These are phyloP conservation scores for Globomyces pollinis-pini DNA, from an alignment of 192 early-diverging fungal genomes.

Conservation along the genomic window DNA sequence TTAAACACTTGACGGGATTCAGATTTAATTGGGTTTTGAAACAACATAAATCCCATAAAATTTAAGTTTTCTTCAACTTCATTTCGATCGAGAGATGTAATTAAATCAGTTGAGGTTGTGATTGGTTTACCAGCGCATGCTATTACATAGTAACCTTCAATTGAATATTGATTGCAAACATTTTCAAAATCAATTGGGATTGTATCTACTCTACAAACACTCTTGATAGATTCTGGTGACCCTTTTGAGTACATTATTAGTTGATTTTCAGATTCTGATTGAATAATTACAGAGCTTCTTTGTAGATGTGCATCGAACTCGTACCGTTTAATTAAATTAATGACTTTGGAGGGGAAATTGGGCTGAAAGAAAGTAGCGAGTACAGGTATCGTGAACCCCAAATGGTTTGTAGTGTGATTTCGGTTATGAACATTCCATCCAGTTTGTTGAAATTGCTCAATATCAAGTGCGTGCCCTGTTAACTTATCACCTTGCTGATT, in stretches of 20 bases:
- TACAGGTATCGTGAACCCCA: not conserved
- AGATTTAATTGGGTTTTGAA: constrained; percentile 67
- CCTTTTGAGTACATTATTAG: constrained; percentile 27
- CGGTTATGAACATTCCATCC: not conserved
- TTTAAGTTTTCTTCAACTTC: constrained; percentile 51
- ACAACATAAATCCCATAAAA: constrained; percentile 64
- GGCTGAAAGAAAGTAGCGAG: not conserved
- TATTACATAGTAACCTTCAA: constrained; percentile 40
- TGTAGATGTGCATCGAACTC: constrained; percentile 25
- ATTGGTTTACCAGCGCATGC: constrained; percentile 22
- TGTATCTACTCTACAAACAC: constrained; percentile 23
- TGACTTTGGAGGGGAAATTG: not conserved
- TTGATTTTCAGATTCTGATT: not conserved
- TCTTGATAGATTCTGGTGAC: constrained; percentile 30
- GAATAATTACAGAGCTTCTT: constrained; percentile 15
- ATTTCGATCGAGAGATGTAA: constrained; percentile 36
- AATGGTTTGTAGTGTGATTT: not conserved
- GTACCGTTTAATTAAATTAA: constrained; percentile 39
- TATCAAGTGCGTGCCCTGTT: constrained; percentile 14
- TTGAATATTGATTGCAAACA: constrained; percentile 17
- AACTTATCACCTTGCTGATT: not conserved
- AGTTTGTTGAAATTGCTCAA: constrained; percentile 8
- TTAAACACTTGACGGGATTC: constrained; percentile 56
- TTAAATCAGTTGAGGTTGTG: not conserved
- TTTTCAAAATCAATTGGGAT: constrained; percentile 30